Evolutionary conservation across 768 basidiomycete species (phyloP).

Genomic region (Mycena belliarum): DNA sequence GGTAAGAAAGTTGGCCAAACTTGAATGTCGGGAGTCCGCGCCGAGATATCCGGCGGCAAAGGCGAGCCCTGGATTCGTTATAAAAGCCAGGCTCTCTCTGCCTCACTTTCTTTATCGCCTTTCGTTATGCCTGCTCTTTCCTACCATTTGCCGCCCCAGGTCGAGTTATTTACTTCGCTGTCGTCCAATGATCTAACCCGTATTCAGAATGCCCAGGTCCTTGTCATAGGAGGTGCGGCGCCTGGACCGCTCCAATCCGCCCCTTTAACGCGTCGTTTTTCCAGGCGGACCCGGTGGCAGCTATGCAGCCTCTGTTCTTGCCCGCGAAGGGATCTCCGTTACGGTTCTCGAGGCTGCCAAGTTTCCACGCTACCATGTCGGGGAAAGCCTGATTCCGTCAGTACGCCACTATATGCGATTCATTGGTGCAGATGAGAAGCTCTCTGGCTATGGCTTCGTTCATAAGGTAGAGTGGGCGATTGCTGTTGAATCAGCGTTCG

Average conservation of each 20-base stretch:
- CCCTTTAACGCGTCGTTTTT: neutral
- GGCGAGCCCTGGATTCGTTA: neutral
- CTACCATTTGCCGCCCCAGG: slow-evolving; percentile 20
- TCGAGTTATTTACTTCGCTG: neutral
- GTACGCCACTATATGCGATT: slow-evolving; percentile 59
- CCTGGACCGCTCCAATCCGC: neutral
- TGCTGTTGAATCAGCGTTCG: slow-evolving; percentile 6
- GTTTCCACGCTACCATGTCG: slow-evolving; percentile 60
- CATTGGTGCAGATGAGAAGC: slow-evolving; percentile 56
- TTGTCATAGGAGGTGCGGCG: slow-evolving; percentile 15
- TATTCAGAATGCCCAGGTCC: slow-evolving; percentile 16
- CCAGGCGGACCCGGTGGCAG: slow-evolving; percentile 56
- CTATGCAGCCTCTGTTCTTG: slow-evolving; percentile 57
- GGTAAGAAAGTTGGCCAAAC: neutral
- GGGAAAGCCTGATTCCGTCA: slow-evolving; percentile 63
- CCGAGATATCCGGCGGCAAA: neutral
- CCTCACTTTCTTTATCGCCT: neutral
- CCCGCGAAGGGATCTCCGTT: slow-evolving; percentile 56
- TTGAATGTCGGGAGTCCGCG: neutral
- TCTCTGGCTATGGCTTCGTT: slow-evolving; percentile 50
- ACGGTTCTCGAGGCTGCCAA: slow-evolving; percentile 54
- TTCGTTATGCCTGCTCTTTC: slow-evolving; percentile 6
- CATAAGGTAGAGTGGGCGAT: slow-evolving; percentile 41
- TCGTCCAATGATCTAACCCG: neutral
- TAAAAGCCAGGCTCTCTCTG: neutral